Base-by-base conservation (phyloP, 2,329 filamentous ascomycete genomes). In the Westerdykella aurantiaca region DNA sequence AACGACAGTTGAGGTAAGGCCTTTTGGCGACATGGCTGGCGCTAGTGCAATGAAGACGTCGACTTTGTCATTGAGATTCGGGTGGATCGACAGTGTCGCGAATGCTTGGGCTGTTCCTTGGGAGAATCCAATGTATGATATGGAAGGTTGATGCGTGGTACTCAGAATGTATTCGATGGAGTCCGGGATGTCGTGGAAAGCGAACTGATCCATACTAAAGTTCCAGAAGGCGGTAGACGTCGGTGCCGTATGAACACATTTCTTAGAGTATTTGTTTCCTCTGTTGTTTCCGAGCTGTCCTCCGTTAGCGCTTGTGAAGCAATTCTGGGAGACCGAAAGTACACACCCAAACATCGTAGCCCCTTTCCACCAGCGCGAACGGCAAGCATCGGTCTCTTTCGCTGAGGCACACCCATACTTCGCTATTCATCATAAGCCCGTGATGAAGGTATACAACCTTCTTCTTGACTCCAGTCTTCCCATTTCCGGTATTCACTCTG, bases 201-300 rank as follows among this genome's bases (percentile, higher is more conserved):
- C 93, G 63, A 98, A 98, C 62, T 98, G 87, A 64, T 98, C 93
- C 63, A 98, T 97, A 41, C 88, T 95, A 64, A 98, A 98, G 66
- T 96, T 85, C 93, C 93, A 98, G 67, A 98, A 98, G 12, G 80
- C 76, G 31, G 77, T 72, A 2, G 86, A 84, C 0, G 81, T 84
- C 0, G 93, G 90, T 0, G 88, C 84, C 50, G 76, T 74, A 46
- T 83, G 78, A 41, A 90, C 80, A 2, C 83, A 90, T 70, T 98
- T 98, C 69, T 97, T 98, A 37, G 89, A 95, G 71, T 98, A 98
- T 66, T 98, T 98, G 77, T 98, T 98, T 39, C 93, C 93, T 31
- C 93, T 83, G 61, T 98, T 98, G 68, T 98, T 98, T 40, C 93
- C 93, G 49, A 98, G 76, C 87, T 86, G 34, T 12, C 34, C 17